Base-by-base conservation (phyloP, 352 stramenopile species). In the Phytophthora foliorum region DNA sequence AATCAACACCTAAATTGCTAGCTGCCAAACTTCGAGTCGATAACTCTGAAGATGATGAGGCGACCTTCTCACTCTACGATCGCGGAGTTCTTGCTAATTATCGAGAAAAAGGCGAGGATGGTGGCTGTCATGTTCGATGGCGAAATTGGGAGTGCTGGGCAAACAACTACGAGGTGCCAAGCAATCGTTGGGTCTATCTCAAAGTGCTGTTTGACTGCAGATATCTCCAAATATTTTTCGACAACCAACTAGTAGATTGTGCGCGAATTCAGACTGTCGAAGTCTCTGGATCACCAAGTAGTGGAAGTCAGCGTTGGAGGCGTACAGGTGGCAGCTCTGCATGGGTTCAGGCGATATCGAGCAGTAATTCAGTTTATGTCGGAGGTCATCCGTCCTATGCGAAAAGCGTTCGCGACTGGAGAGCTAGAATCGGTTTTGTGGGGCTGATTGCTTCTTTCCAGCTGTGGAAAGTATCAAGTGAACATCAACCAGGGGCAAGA, bases 11-110 rank as follows among this genome's bases (percentile, higher is more conserved):
- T n/a, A 86, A 81, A 57, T 63, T 91, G 13, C 34, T 91, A 10
- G 73, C 68, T 4, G 70, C 71, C 8, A 86, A 82, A 48, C 53
- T 84, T 14, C 57, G 56, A 5, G 61, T 29, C 21, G 27, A 64
- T 9, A 72, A 57, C 25, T 67, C 27, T 17, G n/a, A 60, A 16
- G 51, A 38, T 21, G 60, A 69, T 1, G 70, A 72, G 41, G 44
- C 75, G 21, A 67, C 55, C 1, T 88, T 89, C 44, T 63, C 67
- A 13, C 69, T 92, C 24, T 92, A 87, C 45, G 83, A 92, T 25
- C 80, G 83, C 9, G 76, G 78, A 1, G 63, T 75, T 14, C 45
- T 70, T n/a, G 10, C 21, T 19, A 57, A 25, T n/a, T 58, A 67
- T 29, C 48, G 25, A 9, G 42, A 57, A 13, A 55, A 49, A 56